Evolutionary conservation across 2,329 filamentous ascomycete genomes (phyloP), one percentile per base, ranked within the genome.

Genomic region (Fonsecaea pugnacius): DNA sequence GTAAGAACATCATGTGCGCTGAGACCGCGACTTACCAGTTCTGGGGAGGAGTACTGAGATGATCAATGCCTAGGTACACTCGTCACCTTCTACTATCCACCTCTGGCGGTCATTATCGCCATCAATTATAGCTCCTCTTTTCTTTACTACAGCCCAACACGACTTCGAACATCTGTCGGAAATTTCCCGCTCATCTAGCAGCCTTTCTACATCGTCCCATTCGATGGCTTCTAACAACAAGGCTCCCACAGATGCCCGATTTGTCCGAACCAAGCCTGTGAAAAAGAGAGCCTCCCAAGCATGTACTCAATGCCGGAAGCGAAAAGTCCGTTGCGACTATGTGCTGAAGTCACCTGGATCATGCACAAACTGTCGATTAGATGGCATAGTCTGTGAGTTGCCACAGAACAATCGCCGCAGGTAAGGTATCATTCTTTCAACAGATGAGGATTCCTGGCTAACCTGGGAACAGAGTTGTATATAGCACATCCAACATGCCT

Each of bases 251-350:
- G 27, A 16, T 32, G 18, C 43, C 18, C 46, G 58, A 16, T 60
- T 60, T 35, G 53, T 60, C 27, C 48, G n/a, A 12, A 40, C n/a
- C 7, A 60, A 53, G 30, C 58, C 58, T 7, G 58, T 53, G 32
- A 60, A 50, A 40, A 52, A 27, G 48, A 30, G 58, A 53, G 58
- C 58, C n/a, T 60, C 48, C 14, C 58, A 60, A 40, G 58, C 58
- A 24, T 60, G 58, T 48, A 38, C 27, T 35, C 58, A 53, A n/a
- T 60, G 58, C 30, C 46, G 58, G 21, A 38, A 53, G 32, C 58
- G 58, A 18, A 60, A 60, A 30, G 55, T 60, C 12, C 58, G 58
- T 21, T 60, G 58, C 18, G 58, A 60, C 51, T 60, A 16, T 40
- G 33, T 52, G 32, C 10, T 57, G 10, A 48, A 60, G 33, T 24